Evolutionary conservation across 2,329 filamentous ascomycete genomes (phyloP).

Genomic region (Samsoniella hepiali): DNA sequence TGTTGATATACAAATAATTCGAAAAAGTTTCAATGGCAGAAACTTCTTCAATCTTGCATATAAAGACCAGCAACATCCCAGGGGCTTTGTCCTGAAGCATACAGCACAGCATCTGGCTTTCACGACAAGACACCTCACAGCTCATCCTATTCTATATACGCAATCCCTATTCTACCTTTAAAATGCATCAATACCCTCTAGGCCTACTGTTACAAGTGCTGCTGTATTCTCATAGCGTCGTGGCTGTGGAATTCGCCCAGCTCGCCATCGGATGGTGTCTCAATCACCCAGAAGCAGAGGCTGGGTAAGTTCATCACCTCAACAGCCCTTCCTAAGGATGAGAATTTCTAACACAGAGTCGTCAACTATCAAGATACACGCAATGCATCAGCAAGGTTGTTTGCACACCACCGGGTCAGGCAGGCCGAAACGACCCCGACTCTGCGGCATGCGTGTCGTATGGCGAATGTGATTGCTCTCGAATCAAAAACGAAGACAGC

Average conservation of each 20-base stretch:
- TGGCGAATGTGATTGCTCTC: conserved; percentile 29
- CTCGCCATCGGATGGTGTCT: conserved; percentile 16
- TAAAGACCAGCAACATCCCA: neutral
- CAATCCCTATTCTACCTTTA: neutral
- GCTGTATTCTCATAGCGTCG: neutral
- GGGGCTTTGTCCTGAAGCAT: neutral
- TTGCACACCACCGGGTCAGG: neutral
- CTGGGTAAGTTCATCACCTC: neutral
- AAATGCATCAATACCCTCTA: neutral
- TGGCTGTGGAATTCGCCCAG: neutral
- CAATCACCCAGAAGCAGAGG: conserved; percentile 6
- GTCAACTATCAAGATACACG: neutral
- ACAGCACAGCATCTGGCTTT: neutral
- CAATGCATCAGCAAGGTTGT: conserved; percentile 8
- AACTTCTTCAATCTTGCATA: neutral
- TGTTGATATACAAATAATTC: neutral
- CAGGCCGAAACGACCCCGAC: neutral
- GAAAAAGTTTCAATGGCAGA: neutral
- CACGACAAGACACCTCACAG: neutral
- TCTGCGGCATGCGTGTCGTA: conserved; percentile 23
- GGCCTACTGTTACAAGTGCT: neutral
- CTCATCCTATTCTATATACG: neutral
- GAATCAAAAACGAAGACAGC: conserved; percentile 28
- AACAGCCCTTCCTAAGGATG: neutral
- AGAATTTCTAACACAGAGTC: neutral